These are phyloP conservation scores for Aspergillus sp. DNA, from an alignment of 2,329 filamentous ascomycete genomes.

Conservation along the genomic window DNA sequence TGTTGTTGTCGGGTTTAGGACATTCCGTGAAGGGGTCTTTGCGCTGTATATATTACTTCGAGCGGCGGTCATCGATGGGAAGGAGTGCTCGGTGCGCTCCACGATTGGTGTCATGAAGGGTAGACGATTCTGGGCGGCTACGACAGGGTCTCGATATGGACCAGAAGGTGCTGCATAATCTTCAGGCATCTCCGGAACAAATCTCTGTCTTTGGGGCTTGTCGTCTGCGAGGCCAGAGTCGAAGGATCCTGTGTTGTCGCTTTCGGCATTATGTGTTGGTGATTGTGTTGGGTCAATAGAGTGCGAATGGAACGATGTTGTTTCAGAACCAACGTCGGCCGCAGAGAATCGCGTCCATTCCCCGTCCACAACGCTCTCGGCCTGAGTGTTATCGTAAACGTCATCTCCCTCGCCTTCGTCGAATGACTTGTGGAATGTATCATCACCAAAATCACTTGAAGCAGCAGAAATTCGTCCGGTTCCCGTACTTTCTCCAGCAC, in stretches of 20 bases:
- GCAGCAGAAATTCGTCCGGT: conserved; percentile 69
- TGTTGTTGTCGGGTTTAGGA: conserved; percentile 20
- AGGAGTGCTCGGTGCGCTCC: conserved; percentile 86
- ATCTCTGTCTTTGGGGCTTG: conserved; percentile 42
- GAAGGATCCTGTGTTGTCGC: conserved; percentile 23
- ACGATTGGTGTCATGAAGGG: conserved; percentile 99
- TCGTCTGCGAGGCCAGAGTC: conserved; percentile 28
- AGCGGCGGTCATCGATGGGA: conserved; percentile 61
- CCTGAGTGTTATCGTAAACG: conserved; percentile 39
- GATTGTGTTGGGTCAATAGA: conserved; percentile 25
- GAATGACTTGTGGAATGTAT: conserved; percentile 45
- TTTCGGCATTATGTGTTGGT: conserved; percentile 14
- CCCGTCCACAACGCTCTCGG: conserved; percentile 60
- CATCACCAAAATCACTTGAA: conserved; percentile 66
- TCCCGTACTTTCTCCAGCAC: conserved; percentile 77
- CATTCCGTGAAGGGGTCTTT: conserved; percentile 73
- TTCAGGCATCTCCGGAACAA: conserved; percentile 72
- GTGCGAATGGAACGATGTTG: conserved; percentile 12
- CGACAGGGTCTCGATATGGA: conserved; percentile 75
- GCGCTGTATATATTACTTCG: conserved; percentile 60
- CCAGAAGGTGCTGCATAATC: conserved; percentile 78
- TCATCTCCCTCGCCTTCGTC: conserved; percentile 47
- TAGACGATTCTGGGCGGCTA: conserved; percentile 83
- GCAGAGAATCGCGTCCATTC: conserved; percentile 89
- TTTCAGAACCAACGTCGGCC: conserved; percentile 65